Evolutionary conservation across 2,329 filamentous ascomycete genomes (phyloP).

Genomic region (Fusarium sp.): DNA sequence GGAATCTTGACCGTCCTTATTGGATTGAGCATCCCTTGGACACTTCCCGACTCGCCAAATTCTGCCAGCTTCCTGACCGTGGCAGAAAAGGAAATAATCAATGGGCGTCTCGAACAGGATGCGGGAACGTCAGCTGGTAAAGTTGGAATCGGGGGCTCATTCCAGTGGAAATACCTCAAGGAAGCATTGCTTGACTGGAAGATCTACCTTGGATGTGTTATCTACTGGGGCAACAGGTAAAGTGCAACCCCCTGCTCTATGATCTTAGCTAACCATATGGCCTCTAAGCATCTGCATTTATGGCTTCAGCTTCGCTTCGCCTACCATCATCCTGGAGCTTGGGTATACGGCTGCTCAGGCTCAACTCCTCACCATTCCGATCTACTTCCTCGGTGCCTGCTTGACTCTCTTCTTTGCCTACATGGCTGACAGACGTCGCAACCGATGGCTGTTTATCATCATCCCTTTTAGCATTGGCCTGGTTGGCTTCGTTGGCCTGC

Average conservation of each 20-base stretch:
- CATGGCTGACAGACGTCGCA: background rate
- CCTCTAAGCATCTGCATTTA: background rate
- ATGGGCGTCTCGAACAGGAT: background rate
- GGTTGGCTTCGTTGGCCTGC: background rate
- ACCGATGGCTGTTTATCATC: constrained; percentile 1
- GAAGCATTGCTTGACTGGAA: constrained; percentile 13
- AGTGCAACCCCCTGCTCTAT: background rate
- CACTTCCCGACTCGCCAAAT: background rate
- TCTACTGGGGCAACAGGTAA: constrained; percentile 8
- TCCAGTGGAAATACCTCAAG: background rate
- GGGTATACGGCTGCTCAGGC: constrained; percentile 6
- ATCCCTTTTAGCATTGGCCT: background rate
- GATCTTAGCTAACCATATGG: background rate
- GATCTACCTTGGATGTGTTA: constrained; percentile 3
- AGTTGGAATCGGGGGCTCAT: background rate
- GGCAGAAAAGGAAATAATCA: background rate
- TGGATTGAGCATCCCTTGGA: constrained; percentile 2
- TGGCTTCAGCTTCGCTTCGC: constrained; percentile 5
- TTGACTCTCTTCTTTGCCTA: background rate
- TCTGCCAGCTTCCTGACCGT: background rate
- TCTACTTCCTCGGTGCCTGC: background rate
- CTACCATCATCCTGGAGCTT: constrained; percentile 5
- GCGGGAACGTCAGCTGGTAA: background rate
- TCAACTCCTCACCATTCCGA: constrained; percentile 3
- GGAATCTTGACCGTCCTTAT: constrained; percentile 23